Base-by-base conservation (phyloP, 768 basidiomycete species). In the Clitopilus hobsonii region DNA sequence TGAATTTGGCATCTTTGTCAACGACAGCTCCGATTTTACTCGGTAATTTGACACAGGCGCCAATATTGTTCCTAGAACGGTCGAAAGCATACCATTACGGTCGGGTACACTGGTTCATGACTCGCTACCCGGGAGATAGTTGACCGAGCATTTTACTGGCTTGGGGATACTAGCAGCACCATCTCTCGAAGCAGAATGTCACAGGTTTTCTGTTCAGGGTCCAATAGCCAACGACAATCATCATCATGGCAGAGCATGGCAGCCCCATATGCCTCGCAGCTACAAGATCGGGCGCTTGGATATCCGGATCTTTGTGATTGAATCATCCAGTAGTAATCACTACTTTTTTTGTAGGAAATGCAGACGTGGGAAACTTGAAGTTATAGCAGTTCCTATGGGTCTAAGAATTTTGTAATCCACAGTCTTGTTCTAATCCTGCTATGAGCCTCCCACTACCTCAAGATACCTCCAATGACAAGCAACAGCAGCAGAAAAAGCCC, bases 401-500 rank as follows among this genome's bases (percentile, higher is more conserved):
- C 41, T 45, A 45, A 53, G 53, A 30, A 56, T 58, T 62, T 65
- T 65, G 61, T 65, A 63, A 63, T 65, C 27, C 38, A 51, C 48
- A 52, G 52, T 54, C 56, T 62, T 59, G 32, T 56, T 38, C 51
- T 24, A 60, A 47, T 60, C 69, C 58, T 63, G 65, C 57, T 63
- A 66, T 57, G 60, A 52, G 41, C 56, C 57, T 62, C 65, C 49
- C 51, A 58, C 55, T 55, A 50, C 41, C 56, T 38, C 57, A 58
- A 56, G 58, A 57, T 51, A 51, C 56, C 57, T 53, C 36, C 61
- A 54, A 59, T 61, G 62, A 66, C 56, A 67, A 45, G 11, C 41
- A 45, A 62, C 73, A 80, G 60, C 78, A 75, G 61, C 74, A 74
- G 52, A 90, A 90, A 81, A 90, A 91, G 66, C 86, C 89, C 48